Conservation (phyloP, 345 rosid species). For the Eucalyptus sp. region DNA sequence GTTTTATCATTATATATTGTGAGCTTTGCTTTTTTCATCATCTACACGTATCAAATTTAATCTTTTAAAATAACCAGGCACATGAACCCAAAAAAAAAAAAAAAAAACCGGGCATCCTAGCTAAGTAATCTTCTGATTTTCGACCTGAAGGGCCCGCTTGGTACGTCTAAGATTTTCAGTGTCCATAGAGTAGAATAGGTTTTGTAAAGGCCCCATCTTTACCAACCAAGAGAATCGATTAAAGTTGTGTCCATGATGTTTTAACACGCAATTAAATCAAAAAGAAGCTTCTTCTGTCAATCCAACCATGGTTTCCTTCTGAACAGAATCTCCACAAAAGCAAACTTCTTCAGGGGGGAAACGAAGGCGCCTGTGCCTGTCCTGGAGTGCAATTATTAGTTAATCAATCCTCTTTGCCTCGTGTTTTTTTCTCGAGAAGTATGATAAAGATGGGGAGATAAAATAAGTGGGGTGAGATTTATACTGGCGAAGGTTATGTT, state of each 20-base stretch:
- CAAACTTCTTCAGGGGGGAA: neutral
- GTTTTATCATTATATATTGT: neutral
- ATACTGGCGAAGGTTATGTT: neutral
- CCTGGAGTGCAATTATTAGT: neutral
- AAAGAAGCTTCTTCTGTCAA: neutral
- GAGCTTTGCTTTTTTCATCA: neutral
- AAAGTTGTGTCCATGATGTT: neutral
- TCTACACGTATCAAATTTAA: neutral
- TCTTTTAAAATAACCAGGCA: neutral
- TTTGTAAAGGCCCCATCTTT: neutral
- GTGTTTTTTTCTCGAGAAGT: neutral
- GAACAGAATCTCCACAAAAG: neutral
- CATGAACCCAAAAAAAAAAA: neutral
- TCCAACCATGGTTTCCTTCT: neutral
- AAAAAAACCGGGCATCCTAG: neutral
- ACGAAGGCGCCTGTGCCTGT: neutral
- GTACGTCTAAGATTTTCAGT: neutral
- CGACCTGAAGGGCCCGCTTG: neutral
- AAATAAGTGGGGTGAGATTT: neutral
- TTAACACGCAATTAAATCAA: neutral
- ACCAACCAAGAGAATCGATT: neutral
- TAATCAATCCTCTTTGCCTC: neutral
- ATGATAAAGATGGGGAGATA: fast-evolving
- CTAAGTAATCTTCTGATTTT: neutral
- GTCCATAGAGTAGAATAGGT: neutral